Evolutionary conservation across 2,329 filamentous ascomycete genomes (phyloP), one percentile per base, ranked within the genome.

Genomic region (Myrmaecium sp.): DNA sequence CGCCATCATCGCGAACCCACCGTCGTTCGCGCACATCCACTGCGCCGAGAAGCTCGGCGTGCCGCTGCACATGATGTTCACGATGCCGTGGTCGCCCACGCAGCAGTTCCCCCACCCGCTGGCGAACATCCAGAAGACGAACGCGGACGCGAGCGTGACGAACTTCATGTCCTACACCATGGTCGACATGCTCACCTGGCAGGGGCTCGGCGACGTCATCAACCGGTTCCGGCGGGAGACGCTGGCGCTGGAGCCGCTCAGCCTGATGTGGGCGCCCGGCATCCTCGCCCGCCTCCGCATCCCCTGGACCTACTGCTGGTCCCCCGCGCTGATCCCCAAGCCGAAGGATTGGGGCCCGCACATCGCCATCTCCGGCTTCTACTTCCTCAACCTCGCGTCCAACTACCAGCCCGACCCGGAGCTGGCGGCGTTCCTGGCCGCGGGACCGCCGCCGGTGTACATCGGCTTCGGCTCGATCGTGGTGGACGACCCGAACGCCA

Each of bases 101-200:
- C 72, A 80, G 44, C 69, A 76, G 0, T 92, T 92, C 37, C 79
- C 81, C 1, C 83, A 93, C 40, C 83, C 83, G 0, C 58, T 93
- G 14, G 81, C 82, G 0, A 86, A 89, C 36, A 74, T 92, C 30
- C 67, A 79, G 34, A 71, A 70, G 2, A 70, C 74, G 1, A 81
- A 82, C 38, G 75, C 76, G 1, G 80, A 89, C 39, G 62, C 69
- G 4, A 68, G 68, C n/a, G 64, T 81, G 31, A 76, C 79, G 1
- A 92, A 89, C 39, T 86, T 80, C 42, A 62, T 91, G 30, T 79
- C 76, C 0, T 93, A 92, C 41, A 72, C 75, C 1, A 58, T 92
- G 12, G 77, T 92, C 2, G 83, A 93, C 38, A 80, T 91, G 67
- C 71, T 93, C 63, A 84, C 83, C 7, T 92, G 82, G 82, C 82